Evolutionary conservation across 2,329 filamentous ascomycete genomes (phyloP), one percentile per base, ranked within the genome.

Genomic region (Ceratocystis alfenasii): DNA sequence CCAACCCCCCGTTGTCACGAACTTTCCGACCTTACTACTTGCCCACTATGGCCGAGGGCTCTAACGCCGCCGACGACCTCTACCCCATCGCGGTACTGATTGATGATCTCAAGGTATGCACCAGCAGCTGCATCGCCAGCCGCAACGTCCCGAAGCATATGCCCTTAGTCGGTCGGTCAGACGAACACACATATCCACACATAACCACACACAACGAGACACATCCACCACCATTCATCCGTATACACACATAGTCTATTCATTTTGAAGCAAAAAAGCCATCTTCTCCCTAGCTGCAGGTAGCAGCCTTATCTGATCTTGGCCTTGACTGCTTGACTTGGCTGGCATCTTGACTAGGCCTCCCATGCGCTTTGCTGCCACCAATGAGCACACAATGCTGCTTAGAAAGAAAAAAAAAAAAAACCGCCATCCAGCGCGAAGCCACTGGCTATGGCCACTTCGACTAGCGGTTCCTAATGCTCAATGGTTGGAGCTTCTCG

Each of bases 61-160:
- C 87, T 77, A 89, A 87, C 79, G 86, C 93, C 81, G 95, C 88
- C 78, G 94, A 99, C 80, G 95, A 97, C 87, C 91, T 99, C 74
- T 99, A 97, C 79, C 94, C 94, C 76, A 99, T 99, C 82, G 94
- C 95, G 75, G 94, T 99, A 72, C 87, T 99, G 78, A 99, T 99
- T 79, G 94, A 99, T 78, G 94, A 99, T 85, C 84, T 99, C 74
- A 99, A 96, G 90, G 92, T 96, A 84, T 30, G 66, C 33, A 57
- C 12, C 63, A 28, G 36, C 36, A 41, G 36, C 36, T 41, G 36
- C 33, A 36, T 7, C 3, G 8, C 65, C 53, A 59, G 53, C 25
- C 28, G 25, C 28, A 59, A 15, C 53, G 8, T n/a, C 28, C 53
- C 17, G 53, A 59, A 59, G 25, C 25, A 20, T 8, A 30, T 59